Evolutionary conservation across 805 yeast genomes (phyloP), one percentile per base, ranked within the genome.

Genomic region (Saturnispora gosingensis): DNA sequence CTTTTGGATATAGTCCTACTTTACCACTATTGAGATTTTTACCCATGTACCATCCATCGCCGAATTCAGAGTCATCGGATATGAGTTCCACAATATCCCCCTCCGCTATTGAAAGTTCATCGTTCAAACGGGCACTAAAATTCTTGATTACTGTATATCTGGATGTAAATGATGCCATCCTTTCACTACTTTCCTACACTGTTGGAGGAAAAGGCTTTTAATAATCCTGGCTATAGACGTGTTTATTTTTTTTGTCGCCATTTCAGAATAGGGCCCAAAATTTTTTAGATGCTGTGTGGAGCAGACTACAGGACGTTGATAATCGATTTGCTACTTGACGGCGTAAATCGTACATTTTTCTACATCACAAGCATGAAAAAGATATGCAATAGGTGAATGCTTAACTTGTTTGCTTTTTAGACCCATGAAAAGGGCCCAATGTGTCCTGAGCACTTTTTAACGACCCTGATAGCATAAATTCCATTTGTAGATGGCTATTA

Each of bases 11-110:
- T 42, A 91, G 71, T 0, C 99, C 99, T 11, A 88, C 91, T 49
- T 78, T 76, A 50, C 80, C 78, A 0, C 91, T 82, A 47, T 77
- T 62, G 47, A 88, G 63, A 59, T 90, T 90, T 54, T 80, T 82
- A 3, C 97, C 96, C 76, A 87, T 85, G 63, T 84, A 93, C 99
- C 99, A 93, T 16, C 98, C 97, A 67, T 93, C 98, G 60, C 87
- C 85, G 67, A 85, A 93, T 62, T 88, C 97, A 55, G 83, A 78
- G 68, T 93, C 99, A 67, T 89, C 97, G 43, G 95, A 88, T 22
- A 93, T 79, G 7, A 93, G 88, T 65, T 88, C 95, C 52, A 93
- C 75, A 54, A 80, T 82, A 64, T 93, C 97, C 27, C 97, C 98
- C 10, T 83, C 78, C 46, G 73, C 76, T 58, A 93, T 74, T 45